phyloP scores from a whole-genome alignment of 2,329 filamentous ascomycete genomes.

The Aspergillus tamarii region DNA sequence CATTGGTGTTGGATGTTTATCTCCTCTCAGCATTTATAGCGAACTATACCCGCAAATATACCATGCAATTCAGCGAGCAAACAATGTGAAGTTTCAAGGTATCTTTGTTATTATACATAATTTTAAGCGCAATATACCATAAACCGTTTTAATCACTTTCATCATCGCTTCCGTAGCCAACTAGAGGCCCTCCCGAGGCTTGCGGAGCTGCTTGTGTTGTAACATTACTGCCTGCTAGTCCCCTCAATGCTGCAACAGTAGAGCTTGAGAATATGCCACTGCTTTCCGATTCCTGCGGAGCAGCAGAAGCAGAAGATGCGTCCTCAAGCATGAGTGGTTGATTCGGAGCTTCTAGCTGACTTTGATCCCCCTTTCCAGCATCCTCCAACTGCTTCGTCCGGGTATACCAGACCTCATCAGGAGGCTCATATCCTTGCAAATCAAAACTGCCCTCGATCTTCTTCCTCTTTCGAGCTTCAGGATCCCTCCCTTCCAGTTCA shows the following conservation, averaged over 20 bases:
- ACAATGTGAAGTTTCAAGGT: slow-evolving; percentile 27
- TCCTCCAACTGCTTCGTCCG: slow-evolving; percentile 71
- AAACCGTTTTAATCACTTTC: slow-evolving; percentile 62
- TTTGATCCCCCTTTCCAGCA: slow-evolving; percentile 57
- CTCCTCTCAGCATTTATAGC: slow-evolving; percentile 19
- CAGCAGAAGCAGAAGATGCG: slow-evolving; percentile 44
- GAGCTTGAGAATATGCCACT: slow-evolving; percentile 78
- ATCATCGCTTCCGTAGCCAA: slow-evolving; percentile 88
- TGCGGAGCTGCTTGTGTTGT: slow-evolving; percentile 49
- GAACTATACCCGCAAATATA: slow-evolving; percentile 26
- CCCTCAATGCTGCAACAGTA: slow-evolving; percentile 77
- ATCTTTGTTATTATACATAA: slow-evolving; percentile 41
- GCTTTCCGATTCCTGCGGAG: slow-evolving; percentile 36
- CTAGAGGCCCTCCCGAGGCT: slow-evolving; percentile 67
- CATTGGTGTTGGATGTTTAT: slow-evolving; percentile 6
- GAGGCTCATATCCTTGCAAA: slow-evolving; percentile 87
- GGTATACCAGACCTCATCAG: slow-evolving; percentile 91
- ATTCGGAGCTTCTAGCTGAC: slow-evolving; percentile 58
- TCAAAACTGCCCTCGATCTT: slow-evolving; percentile 90
- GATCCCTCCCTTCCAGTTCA: slow-evolving; percentile 89
- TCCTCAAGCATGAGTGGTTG: slow-evolving; percentile 52
- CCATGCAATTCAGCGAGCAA: slow-evolving; percentile 16
- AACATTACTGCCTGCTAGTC: slow-evolving; percentile 48
- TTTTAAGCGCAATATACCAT: not conserved
- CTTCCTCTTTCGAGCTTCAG: slow-evolving; percentile 82